Base-by-base conservation (phyloP, 768 basidiomycete species). In the Boletellus ananas region DNA sequence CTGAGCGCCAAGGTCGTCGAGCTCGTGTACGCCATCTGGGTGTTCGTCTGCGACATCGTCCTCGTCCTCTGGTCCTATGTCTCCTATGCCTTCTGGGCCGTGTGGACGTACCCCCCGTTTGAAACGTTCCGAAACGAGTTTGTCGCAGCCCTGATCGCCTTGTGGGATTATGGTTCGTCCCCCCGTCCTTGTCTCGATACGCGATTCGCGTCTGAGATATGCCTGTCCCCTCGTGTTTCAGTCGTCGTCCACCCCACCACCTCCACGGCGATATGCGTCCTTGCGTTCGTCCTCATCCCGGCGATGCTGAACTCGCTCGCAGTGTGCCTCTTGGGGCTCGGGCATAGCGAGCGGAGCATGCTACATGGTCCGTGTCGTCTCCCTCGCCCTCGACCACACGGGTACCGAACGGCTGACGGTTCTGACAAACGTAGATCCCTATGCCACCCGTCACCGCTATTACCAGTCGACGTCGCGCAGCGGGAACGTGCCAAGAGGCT, bases 391-490 rank as follows among this genome's bases (percentile, higher is more conserved):
- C 20, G 8, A 21, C 16, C 20, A 18, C 18, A 25, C 21, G 6
- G 8, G 7, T 25, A 5, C 29, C 29, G n/a, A n/a, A n/a, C n/a
- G 10, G 12, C 11, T 46, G 29, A 37, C 25, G 2, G 3, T 10
- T 29, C 10, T 6, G 25, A 13, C 17, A 16, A 1, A n/a, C 20
- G 1, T 29, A 62, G 61, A 31, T 6, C 59, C 63, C 2, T 50
- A 51, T 23, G 52, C 47, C 5, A 27, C 51, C 38, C 23, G 23
- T 25, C 4, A 25, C 23, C 23, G 23, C 23, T 47, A 52, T 7
- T 65, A 65, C 17, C 62, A 65, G 2, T 52, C 63, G 21, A 59
- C 60, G 9, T 10, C 44, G 35, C 38, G 51, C n/a, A 48, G 63
- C 38, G 48, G 57, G 6, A 62, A 61, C 33, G 31, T 50, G 17